Conservation (phyloP, 805 yeast genomes). For the Nakazawaea ambrosiae region DNA sequence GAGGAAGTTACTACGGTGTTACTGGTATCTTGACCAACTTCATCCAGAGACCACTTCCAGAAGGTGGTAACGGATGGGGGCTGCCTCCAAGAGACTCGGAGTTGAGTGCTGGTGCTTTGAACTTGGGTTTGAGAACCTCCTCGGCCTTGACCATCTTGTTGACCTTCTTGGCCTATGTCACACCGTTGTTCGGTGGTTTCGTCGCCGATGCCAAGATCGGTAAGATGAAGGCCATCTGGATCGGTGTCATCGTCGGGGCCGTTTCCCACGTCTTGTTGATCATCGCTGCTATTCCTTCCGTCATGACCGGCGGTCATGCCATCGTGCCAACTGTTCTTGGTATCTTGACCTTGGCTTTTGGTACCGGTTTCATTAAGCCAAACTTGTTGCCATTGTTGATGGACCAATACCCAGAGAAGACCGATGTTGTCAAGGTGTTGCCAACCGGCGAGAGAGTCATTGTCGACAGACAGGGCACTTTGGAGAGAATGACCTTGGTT, state of each 20-base stretch:
- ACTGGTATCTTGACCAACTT: slow-evolving; percentile 38
- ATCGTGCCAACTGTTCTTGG: slow-evolving; percentile 35
- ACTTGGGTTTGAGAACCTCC: slow-evolving; percentile 36
- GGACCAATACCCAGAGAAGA: slow-evolving; percentile 59
- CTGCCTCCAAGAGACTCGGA: slow-evolving; percentile 27
- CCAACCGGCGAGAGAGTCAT: slow-evolving; percentile 63
- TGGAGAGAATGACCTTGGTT: slow-evolving; percentile 32
- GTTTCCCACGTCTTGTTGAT: slow-evolving; percentile 40
- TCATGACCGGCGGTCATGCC: slow-evolving; percentile 31
- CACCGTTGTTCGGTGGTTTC: slow-evolving; percentile 47
- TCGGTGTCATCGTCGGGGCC: slow-evolving; percentile 40
- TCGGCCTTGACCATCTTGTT: slow-evolving; percentile 40
- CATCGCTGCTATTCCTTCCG: slow-evolving; percentile 41
- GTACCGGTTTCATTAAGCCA: slow-evolving; percentile 51
- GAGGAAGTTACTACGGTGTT: slow-evolving; percentile 47
- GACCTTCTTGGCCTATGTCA: slow-evolving; percentile 41
- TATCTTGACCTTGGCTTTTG: slow-evolving; percentile 31
- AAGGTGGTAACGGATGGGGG: slow-evolving; percentile 38
- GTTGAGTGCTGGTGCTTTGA: slow-evolving; percentile 44
- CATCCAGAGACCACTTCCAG: slow-evolving; percentile 45
- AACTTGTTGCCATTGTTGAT: slow-evolving; percentile 41
- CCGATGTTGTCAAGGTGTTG: slow-evolving; percentile 50
- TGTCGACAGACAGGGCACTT: slow-evolving; percentile 36
- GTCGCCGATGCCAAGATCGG: slow-evolving; percentile 43
- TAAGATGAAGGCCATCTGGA: slow-evolving; percentile 40